Conservation (phyloP, 148 eudicot species). For the Simmondsia chinensis region DNA sequence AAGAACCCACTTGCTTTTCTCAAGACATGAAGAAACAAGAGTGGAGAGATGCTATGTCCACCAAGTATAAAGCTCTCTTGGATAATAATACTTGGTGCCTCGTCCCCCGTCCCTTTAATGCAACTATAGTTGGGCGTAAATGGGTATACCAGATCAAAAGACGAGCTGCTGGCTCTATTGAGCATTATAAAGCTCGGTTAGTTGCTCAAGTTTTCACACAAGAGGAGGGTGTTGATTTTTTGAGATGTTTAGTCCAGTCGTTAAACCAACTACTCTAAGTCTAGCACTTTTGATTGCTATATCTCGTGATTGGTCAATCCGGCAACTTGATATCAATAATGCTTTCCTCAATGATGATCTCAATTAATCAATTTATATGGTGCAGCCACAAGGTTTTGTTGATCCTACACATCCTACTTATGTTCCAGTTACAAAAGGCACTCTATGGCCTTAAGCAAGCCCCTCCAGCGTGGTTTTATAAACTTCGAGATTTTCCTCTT, state of each 20-base stretch:
- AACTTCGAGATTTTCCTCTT: neutral
- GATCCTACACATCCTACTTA: neutral
- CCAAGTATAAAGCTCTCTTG: neutral
- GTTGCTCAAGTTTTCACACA: neutral
- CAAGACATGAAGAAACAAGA: neutral
- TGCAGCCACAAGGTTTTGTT: neutral
- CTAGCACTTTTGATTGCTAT: neutral
- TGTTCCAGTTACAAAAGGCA: neutral
- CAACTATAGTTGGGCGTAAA: slow-evolving; percentile 4
- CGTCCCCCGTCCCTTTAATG: neutral
- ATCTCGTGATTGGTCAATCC: neutral
- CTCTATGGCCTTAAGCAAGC: neutral
- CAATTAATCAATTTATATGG: neutral
- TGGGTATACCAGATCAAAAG: slow-evolving; percentile 3
- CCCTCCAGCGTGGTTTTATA: too few species aligned
- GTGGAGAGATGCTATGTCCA: neutral
- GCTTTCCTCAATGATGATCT: neutral
- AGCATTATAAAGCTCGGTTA: neutral
- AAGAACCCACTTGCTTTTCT: neutral
- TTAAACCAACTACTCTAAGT: neutral
- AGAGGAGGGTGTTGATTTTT: neutral
- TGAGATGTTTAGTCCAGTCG: neutral
- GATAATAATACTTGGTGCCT: neutral
- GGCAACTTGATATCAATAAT: neutral
- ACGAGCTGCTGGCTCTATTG: neutral